phyloP scores from a whole-genome alignment of 192 early-diverging fungal species.

The Backusella macrospora region DNA sequence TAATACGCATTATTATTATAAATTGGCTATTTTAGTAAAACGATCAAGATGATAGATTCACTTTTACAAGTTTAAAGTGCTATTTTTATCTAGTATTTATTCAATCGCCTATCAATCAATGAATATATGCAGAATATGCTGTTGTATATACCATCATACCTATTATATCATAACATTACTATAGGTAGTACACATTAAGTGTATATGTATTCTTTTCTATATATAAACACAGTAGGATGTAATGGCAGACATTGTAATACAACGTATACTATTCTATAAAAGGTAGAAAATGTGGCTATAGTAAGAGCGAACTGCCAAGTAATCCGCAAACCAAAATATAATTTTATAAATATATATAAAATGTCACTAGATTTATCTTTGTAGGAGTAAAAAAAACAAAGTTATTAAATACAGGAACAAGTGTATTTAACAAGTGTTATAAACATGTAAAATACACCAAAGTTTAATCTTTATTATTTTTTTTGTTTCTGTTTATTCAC shows the following conservation, averaged over 20 bases:
- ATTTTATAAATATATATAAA: no score
- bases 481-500: not conserved
- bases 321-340: not conserved
- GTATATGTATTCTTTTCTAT: not conserved
- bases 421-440: slow-evolving; percentile 12
- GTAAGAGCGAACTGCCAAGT: not conserved
- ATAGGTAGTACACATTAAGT: not conserved
- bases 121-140: no score
- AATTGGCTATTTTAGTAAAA: not conserved
- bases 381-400: slow-evolving; percentile 1
- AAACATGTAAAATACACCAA: slow-evolving; percentile 10
- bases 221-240: not conserved
- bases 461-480: not conserved
- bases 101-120: not conserved
- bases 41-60: not conserved
- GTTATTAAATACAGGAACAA: slow-evolving; percentile 10
- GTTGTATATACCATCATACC: no score
- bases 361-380: not conserved
- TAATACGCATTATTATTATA: not conserved
- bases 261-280: not conserved
- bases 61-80: not conserved
- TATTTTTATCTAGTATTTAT: not conserved
- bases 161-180: not conserved
- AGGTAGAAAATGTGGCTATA: not conserved
- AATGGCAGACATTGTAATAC: slow-evolving; percentile 14